Evolutionary conservation across 192 early-diverging fungal species (phyloP), one percentile per base, ranked within the genome.

Genomic region (Diversispora eburnea): DNA sequence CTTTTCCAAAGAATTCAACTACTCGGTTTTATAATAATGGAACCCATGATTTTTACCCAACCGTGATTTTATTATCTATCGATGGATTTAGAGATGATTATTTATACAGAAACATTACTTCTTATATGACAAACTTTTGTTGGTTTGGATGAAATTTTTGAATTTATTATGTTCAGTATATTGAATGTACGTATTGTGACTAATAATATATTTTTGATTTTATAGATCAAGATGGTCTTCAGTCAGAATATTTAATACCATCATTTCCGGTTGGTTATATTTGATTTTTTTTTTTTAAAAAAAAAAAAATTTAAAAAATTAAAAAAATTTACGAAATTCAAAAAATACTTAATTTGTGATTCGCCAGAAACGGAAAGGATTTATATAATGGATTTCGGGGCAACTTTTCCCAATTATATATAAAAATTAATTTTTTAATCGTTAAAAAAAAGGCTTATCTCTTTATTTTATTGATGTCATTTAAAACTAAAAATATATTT

Each of bases 81-180:
- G 96, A 98, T 77, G 95, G 95, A 20, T 88, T 94, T 79, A 82
- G 94, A 47, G 83, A 88, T 41, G 92, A 95, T 73, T 98, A 96
- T 79, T 75, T 98, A 42, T 81, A 84, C 49, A 83, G 91, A 52
- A 86, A 84, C 1, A 43, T 93, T 4, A 92, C 94, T 9, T 93
- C 94, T 2, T 85, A 83, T 54, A 75, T 94, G 9, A 51, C 67
- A 8, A 67, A 79, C 52, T 69, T 94, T 39, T 85, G 89, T 89
- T 81, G 70, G 81, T 8, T 33, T 9, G 48, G 3, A 10, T 60
- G 3, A 10, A 15, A 15, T 10, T 3, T 61, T 54, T 12, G 8
- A 19, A 17, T 64, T 58, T 66, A 48, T 55, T 52, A 45, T 55
- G 6, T 39, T 5, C 17, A 8, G 3, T 10, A 15, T n/a, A 54